Evolutionary conservation across 179 eudicot species (phyloP).

Genomic region (Sideroxylon spinosum): DNA sequence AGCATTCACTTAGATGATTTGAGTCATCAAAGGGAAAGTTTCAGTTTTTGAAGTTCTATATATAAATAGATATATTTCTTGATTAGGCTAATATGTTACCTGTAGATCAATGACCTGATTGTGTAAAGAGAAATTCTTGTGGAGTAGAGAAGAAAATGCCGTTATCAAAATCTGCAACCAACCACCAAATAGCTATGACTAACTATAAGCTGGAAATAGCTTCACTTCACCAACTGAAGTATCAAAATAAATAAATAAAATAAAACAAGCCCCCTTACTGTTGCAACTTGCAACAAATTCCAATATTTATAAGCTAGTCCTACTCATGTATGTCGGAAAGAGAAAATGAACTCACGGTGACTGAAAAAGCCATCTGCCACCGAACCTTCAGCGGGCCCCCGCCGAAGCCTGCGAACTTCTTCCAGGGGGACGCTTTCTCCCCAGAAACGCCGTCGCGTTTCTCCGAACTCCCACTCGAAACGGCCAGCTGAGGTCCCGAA

Average conservation of each 20-base stretch:
- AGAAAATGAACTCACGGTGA: constrained; percentile 28
- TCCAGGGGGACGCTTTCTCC: not conserved
- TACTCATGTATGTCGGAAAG: not conserved
- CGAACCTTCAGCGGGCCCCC: constrained; percentile 21
- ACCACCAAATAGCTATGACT: not conserved
- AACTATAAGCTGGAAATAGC: not conserved
- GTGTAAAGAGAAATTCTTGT: constrained; percentile 40
- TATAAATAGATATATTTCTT: too few relatives aligned
- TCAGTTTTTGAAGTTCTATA: not conserved
- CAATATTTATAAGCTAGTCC: not conserved
- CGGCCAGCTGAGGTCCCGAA: not conserved
- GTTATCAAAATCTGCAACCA: constrained; percentile 40
- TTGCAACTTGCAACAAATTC: too few relatives aligned
- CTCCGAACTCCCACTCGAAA: not conserved
- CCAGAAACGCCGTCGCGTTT: constrained; percentile 15
- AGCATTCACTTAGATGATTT: too few relatives aligned
- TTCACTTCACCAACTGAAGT: not conserved
- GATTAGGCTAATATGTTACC: constrained; percentile 26
- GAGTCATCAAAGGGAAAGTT: not conserved
- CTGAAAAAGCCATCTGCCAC: constrained; percentile 30
- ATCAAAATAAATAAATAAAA: not conserved
- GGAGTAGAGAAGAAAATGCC: constrained; percentile 31
- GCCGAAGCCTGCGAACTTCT: constrained; percentile 12
- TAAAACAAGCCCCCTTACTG: not conserved
- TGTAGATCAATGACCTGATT: constrained; percentile 37